phyloP scores from a whole-genome alignment of 108 stramenopile species.

The Cylindrotheca closterium region DNA sequence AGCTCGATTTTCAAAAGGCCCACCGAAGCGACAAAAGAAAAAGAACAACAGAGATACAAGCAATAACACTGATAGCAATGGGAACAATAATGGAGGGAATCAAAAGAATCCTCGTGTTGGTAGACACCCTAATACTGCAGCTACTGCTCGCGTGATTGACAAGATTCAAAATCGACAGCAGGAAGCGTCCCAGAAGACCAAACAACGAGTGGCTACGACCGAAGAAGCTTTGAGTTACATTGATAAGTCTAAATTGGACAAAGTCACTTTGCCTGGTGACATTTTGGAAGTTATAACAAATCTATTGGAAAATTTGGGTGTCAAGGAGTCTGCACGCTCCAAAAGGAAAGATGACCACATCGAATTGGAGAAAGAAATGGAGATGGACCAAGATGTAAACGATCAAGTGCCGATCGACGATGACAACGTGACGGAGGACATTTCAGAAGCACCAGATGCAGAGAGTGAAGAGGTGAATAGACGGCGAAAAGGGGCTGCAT shows the following conservation, averaged over 20 bases:
- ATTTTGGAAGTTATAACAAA: slow-evolving; percentile 41
- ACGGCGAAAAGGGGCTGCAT: background rate
- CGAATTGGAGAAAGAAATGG: background rate
- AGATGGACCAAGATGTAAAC: slow-evolving; percentile 12
- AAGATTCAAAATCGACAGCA: slow-evolving; percentile 40
- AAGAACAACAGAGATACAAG: slow-evolving; percentile 6
- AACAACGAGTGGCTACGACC: slow-evolving; percentile 12
- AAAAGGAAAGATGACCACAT: background rate
- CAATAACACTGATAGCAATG: background rate
- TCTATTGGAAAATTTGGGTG: slow-evolving; percentile 47
- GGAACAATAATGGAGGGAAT: slow-evolving; percentile 20
- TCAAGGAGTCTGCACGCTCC: slow-evolving; percentile 23
- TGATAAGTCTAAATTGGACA: slow-evolving; percentile 61
- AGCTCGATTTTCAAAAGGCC: slow-evolving; percentile 63
- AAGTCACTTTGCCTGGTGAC: slow-evolving; percentile 47
- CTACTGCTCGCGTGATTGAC: slow-evolving; percentile 47
- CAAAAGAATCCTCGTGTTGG: slow-evolving; percentile 3
- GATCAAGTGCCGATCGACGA: no score
- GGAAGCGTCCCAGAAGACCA: slow-evolving; percentile 3
- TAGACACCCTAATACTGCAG: background rate
- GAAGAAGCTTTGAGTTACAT: slow-evolving; percentile 39
- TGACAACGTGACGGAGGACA: slow-evolving; percentile 12
- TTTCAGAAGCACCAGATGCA: background rate
- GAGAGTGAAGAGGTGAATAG: background rate
- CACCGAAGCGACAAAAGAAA: slow-evolving; percentile 27